Base-by-base conservation (phyloP, 352 stramenopile species). In the Pythium grandisporangium region DNA sequence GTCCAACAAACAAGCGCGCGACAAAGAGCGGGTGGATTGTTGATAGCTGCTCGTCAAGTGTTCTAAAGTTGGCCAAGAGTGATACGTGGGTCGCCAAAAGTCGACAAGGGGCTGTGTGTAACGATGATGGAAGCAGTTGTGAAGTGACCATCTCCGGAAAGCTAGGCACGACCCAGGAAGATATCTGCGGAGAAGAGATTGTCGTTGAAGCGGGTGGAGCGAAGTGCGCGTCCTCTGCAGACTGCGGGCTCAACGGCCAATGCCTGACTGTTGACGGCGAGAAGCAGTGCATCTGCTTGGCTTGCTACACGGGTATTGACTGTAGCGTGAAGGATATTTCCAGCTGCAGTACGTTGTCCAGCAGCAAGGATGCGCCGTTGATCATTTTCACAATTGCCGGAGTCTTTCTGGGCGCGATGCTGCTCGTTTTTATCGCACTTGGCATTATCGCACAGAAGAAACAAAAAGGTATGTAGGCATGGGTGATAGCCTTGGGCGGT, bases 321-420 rank as follows among this genome's bases (percentile, higher is more conserved):
- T 93, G 79, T 63, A 85, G 70, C 22, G 65, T 93, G 14, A 79
- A 81, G 48, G 77, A 89, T 51, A 78, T 75, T 35, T 64, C 49
- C 16, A 66, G 63, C 7, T 93, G 76, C 47, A 77, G 62, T 40
- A 71, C 68, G 30, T 57, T 93, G 14, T 58, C 55, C 16, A 88
- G 67, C 51, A 83, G 62, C 32, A 50, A 65, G 23, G 51, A 55
- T 20, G 79, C 79, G 3, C 79, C 79, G 0, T 76, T 80, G 51
- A 46, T 70, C 22, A 84, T 93, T 47, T 93, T 93, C 35, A 61
- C 62, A 5, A 70, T 51, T n/a, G 65, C 88, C 4, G 79, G 76
- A 27, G 54, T 42, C 3, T 93, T 90, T 52, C 34, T 93, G 43
- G 71, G 45, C 6, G 51, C 85, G n/a, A 90, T 89, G 67, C 42